Conservation (phyloP, 805 yeast species). For the Cephaloascus albidus region DNA sequence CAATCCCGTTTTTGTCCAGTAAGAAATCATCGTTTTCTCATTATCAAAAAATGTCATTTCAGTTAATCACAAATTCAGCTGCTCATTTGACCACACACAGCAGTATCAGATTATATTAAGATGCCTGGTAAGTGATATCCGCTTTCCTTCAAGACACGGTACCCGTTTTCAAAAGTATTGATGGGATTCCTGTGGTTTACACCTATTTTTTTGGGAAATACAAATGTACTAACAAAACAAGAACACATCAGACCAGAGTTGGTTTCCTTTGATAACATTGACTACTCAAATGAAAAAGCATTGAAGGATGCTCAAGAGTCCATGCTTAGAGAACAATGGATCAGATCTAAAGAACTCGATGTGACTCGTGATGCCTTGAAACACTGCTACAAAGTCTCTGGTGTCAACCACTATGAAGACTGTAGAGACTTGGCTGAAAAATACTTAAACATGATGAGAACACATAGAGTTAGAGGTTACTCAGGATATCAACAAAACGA, state of each 20-base stretch:
- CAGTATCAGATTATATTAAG: no score
- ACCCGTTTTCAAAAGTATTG: constrained; percentile 1
- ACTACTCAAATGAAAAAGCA: constrained; percentile 56
- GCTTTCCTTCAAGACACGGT: constrained; percentile 1
- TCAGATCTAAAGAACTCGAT: constrained; percentile 58
- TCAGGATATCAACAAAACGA: constrained; percentile 86
- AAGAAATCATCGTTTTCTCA: neutral
- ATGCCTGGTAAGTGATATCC: constrained; percentile 1
- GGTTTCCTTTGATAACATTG: constrained; percentile 78
- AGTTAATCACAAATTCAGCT: no score
- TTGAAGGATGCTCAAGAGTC: constrained; percentile 70
- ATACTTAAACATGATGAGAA: constrained; percentile 70
- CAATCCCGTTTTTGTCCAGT: neutral
- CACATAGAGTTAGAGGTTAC: constrained; percentile 60
- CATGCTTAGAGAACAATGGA: constrained; percentile 72
- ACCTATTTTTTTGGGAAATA: neutral
- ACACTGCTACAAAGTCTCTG: constrained; percentile 54
- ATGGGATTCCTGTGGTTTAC: neutral
- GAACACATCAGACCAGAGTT: constrained; percentile 51
- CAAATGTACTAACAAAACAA: constrained; percentile 2
- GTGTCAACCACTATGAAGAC: constrained; percentile 66
- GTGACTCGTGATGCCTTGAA: constrained; percentile 67
- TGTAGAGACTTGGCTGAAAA: constrained; percentile 72
- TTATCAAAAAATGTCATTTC: neutral
- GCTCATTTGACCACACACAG: no score